Base-by-base conservation (phyloP, 1,284 basidiomycete species). In the Puccinia triticina region DNA sequence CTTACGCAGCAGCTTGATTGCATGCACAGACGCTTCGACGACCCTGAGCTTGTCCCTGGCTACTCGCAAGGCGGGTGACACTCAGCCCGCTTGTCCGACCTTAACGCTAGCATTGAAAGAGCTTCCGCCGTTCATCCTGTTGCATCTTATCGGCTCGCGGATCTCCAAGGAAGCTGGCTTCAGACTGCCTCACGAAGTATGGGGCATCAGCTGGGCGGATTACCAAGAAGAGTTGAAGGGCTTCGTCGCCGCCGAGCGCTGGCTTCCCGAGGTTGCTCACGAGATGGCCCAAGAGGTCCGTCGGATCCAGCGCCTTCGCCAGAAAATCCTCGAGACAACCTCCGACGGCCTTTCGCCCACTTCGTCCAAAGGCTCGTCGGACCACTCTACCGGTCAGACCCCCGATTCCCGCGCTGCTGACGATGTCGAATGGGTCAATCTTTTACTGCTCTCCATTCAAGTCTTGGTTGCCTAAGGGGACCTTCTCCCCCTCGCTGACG, bases 121-220 rank as follows among this genome's bases (percentile, higher is more conserved):
- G 48, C 53, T 80, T 29, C 78, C 78, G 4, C 78, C 78, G 46
- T 73, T 80, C 21, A 80, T 80, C n/a, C 43, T 80, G 23, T 43
- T 73, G 14, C 69, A 80, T 59, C 43, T 69, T 12, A 53, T 78
- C 26, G 64, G 29, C 18, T 78, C 69, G 7, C 34, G 66, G 26
- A 73, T 73, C 26, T 72, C 78, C 16, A 72, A 59, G 48, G 69
- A 48, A 0, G 29, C 66, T 61, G 78, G 69, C 11, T 80, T 80
- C 37, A 72, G 69, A 73, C 50, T 80, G 0, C 78, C 78, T 53
- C 78, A 80, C 40, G 67, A 80, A 40, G 55, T 80, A 14, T 80
- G 78, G 78, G 69, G 69, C 10, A 57, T 57, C 32, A 72, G 78
- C 72, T 80, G 78, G 78, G 21, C 34, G 26, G 55, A 72, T 18